Base-by-base conservation (phyloP, 768 basidiomycete species). In the Podaxis sp. region DNA sequence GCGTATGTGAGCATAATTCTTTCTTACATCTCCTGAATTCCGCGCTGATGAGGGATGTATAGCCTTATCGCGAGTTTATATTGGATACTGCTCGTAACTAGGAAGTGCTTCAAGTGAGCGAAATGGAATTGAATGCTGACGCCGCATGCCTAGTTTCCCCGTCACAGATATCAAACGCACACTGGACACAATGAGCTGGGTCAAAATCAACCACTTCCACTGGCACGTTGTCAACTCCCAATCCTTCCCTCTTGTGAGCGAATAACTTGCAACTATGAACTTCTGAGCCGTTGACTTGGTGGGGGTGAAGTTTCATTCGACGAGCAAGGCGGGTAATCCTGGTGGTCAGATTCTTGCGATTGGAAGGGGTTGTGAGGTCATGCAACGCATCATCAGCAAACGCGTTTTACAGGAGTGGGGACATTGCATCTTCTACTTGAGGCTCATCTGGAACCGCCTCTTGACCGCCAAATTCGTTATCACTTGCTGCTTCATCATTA, bases 171-270 rank as follows among this genome's bases (percentile, higher is more conserved):
- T 91, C 70, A 78, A 85, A 69, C 80, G 87, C 63, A 88, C 87
- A 1, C 75, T 94, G 30, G 87, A 92, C 67, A 85, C 88, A 2
- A 92, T 92, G 89, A 86, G 85, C 67, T 84, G 83, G 79, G 86
- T 87, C 65, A 93, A 90, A 84, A 80, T 90, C 65, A 92, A 85
- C 71, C 81, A 80, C 6, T 86, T 94, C 68, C 90, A 94, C 63
- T 94, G 92, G 92, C 93, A 94, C 71, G 80, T 89, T 57, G 84
- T 84, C 36, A 93, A 94, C 72, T 87, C 87, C 40, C 90, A 93
- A 70, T 87, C 85, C 62, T 95, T 90, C 74, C 90, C 93, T 0
- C 78, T 94, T 9, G 75, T 79, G 24, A 24, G 24, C 2, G 24
- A 24, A 24, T 24, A 24, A 24, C 24, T 24, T 24, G 2, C 24